These are phyloP conservation scores for Populus pruinosa DNA, from an alignment of 345 rosid species.

Conservation along the genomic window DNA sequence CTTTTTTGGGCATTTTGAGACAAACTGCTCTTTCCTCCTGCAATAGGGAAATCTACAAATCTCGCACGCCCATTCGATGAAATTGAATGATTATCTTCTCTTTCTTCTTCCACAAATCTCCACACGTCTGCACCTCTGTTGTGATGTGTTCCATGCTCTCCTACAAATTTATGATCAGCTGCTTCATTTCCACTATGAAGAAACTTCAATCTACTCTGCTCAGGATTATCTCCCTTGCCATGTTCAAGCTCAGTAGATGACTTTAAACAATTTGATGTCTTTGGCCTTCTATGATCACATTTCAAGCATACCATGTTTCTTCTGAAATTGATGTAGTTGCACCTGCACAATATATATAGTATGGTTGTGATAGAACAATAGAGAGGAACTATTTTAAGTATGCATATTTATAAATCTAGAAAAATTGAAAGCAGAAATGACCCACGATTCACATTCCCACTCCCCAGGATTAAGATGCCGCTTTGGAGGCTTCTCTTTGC, in stretches of 20 bases:
- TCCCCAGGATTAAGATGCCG: slow-evolving; percentile 87
- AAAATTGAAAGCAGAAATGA: slow-evolving; percentile 9
- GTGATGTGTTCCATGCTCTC: slow-evolving; percentile 10
- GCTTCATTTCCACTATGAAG: not conserved
- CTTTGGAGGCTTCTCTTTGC: slow-evolving; percentile 71
- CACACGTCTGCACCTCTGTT: slow-evolving; percentile 29
- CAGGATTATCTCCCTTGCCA: slow-evolving; percentile 4
- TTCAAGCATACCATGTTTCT: slow-evolving; percentile 76
- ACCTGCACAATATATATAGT: slow-evolving; percentile 32
- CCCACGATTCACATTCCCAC: slow-evolving; percentile 97
- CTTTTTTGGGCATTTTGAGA: slow-evolving; percentile 37
- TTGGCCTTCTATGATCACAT: slow-evolving; percentile 72
- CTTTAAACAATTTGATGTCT: slow-evolving; percentile 37
- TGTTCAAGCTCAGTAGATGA: slow-evolving; percentile 11
- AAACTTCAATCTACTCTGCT: not conserved
- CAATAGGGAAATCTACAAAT: slow-evolving; percentile 50
- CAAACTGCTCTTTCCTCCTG: slow-evolving; percentile 53
- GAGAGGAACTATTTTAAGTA: not conserved
- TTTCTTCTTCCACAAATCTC: slow-evolving; percentile 53
- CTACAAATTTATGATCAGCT: not conserved
- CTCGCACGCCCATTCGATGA: slow-evolving; percentile 23
- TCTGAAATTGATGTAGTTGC: slow-evolving; percentile 82
- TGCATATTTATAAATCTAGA: not conserved
- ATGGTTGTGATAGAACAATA: not conserved
- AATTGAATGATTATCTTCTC: slow-evolving; percentile 11